Base-by-base conservation (phyloP, 2,329 filamentous ascomycete genomes). In the Metarhizium brunneum region DNA sequence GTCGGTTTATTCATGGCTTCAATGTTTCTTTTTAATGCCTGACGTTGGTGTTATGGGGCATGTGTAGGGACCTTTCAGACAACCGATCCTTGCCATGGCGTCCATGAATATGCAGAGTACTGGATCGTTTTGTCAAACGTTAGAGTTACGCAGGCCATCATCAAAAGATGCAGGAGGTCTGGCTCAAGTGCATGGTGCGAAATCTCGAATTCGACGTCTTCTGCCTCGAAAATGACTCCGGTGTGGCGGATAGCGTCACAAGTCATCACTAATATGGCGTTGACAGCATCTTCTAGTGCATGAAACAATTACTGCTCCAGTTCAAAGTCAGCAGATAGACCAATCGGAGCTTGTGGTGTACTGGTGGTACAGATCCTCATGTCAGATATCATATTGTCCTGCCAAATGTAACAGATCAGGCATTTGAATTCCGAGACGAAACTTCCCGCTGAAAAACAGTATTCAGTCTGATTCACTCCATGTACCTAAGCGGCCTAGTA, bases 331-430 rank as follows among this genome's bases (percentile, higher is more conserved):
- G n/a, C 18, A 38, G 42, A 29, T 45, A 10, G 35, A 35, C 48
- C 52, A 50, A 54, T 56, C 47, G 51, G 43, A 36, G 40, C 25
- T 47, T 16, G 36, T 40, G 35, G n/a, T 14, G 29, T 42, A n/a
- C 20, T n/a, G 49, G 14, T 10, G 14, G 13, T 58, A 32, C 7
- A 54, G 50, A 59, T 54, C 52, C 35, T 40, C 16, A 32, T 14
- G 50, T 48, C 59, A 62, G 53, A 56, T 57, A 45, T 60, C 59
- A 53, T 20, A 50, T 49, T 55, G 47, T 47, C 14, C 25, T n/a
- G 29, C 38, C 20, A 14, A 40, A 57, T 56, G 51, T 60, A 57
- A 59, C 40, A 58, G 45, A 57, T 61, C 59, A 59, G 48, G 47
- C 57, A 35, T 49, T 48, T 16, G 45, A 48, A 14, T 14, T 29